Conservation (phyloP, 2,329 filamentous ascomycete species). For the Monilinia fructigena region DNA sequence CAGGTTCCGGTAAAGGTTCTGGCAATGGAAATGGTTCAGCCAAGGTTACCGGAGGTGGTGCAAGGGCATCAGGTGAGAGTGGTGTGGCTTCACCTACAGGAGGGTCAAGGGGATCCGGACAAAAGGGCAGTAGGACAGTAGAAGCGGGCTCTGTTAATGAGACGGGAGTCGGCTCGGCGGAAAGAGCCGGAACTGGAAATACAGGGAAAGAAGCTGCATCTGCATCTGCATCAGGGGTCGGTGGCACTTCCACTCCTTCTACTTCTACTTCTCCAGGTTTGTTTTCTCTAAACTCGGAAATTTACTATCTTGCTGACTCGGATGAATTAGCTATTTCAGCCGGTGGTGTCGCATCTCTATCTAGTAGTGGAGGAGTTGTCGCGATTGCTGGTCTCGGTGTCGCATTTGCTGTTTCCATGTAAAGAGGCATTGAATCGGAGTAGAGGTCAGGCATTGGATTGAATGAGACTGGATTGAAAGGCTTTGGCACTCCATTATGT, state of each 20-base stretch:
- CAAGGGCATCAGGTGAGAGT: not conserved
- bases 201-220: conserved; percentile 1
- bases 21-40: not conserved
- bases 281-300: not conserved
- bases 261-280: conserved; percentile 15
- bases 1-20: not conserved
- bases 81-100: not conserved
- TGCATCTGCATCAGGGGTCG: conserved; percentile 7
- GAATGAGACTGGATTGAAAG: not conserved
- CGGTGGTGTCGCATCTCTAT: conserved; percentile 29
- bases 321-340: conserved; percentile 22
- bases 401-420: conserved; percentile 39
- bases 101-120: not conserved
- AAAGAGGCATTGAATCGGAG: conserved; percentile 18
- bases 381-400: conserved; percentile 37
- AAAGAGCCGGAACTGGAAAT: not conserved
- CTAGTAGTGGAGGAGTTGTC: conserved; percentile 36
- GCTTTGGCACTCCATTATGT: not conserved
- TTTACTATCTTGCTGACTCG: not conserved
- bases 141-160: conserved; percentile 3
- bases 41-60: not conserved
- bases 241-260: conserved; percentile 20
- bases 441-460: not conserved
- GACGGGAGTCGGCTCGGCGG: not conserved
- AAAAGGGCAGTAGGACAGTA: not conserved